phyloP scores from a whole-genome alignment of 306 rosid species.

The Vigna hirtella region DNA sequence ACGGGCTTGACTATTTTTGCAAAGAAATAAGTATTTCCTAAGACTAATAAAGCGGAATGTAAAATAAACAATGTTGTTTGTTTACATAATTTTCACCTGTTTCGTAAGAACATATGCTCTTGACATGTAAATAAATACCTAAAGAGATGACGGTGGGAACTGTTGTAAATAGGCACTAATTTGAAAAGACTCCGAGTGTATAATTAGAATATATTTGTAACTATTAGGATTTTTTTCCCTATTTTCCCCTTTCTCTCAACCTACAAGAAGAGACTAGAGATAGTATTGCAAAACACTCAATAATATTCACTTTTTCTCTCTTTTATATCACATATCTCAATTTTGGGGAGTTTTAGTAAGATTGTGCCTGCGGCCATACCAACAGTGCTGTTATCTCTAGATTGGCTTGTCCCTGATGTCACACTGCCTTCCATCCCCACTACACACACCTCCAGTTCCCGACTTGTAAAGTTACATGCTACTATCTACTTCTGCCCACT shows the following conservation, averaged over 20 bases:
- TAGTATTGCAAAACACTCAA: not conserved
- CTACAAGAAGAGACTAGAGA: not conserved
- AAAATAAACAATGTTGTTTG: conserved; percentile 2
- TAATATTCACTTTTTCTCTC: not conserved
- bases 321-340: not conserved
- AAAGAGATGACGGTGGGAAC: conserved; percentile 10
- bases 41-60: conserved; percentile 23
- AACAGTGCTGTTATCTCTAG: not conserved
- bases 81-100: not conserved
- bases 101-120: conserved; percentile 2
- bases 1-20: conserved; percentile 4
- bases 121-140: not conserved
- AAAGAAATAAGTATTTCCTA: conserved; percentile 18
- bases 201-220: not conserved
- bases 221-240: not conserved
- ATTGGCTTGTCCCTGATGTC: too few relatives aligned
- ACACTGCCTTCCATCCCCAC: not conserved
- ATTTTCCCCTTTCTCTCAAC: not conserved
- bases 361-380: not conserved
- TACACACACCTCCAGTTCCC: not conserved
- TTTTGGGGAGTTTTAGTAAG: not conserved
- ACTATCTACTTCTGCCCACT: too few relatives aligned
- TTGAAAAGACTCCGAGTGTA: not conserved
- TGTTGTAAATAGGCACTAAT: not conserved
- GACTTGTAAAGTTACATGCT: not conserved